A percentile compares a stretch with the other conserved stretches of the same genome.
Evolutionary conservation across 2,329 filamentous ascomycete genomes (phyloP).

Genomic region (Chrysosporium queenslandicum): DNA sequence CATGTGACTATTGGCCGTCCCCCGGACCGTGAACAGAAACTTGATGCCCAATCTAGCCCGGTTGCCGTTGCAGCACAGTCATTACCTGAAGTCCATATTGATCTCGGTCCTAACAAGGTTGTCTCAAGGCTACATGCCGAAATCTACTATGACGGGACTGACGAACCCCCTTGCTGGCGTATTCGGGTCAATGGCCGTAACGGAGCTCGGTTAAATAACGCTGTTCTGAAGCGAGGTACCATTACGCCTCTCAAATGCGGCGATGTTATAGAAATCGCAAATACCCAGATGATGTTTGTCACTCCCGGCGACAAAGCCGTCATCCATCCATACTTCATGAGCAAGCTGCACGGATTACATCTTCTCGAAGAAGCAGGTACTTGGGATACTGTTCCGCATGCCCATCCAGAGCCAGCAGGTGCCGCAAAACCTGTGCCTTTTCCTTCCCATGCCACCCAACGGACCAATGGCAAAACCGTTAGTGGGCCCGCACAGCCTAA

Average conservation of each 20-base stretch:
- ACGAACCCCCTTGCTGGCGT: slow-evolving; percentile 58
- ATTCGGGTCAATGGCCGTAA: slow-evolving; percentile 85
- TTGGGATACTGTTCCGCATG: slow-evolving; percentile 32
- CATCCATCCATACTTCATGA: slow-evolving; percentile 59
- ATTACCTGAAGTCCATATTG: slow-evolving; percentile 60
- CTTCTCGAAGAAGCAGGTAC: slow-evolving; percentile 25
- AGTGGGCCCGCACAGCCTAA: slow-evolving; percentile 1
- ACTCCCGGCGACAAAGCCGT: slow-evolving; percentile 65
- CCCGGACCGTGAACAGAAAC: slow-evolving; percentile 37
- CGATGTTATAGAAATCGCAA: slow-evolving; percentile 81
- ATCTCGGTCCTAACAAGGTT: slow-evolving; percentile 74
- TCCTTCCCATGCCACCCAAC: background rate
- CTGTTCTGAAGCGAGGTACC: slow-evolving; percentile 55
- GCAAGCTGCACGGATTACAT: slow-evolving; percentile 49
- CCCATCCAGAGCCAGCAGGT: slow-evolving; percentile 26
- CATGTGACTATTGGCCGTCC: slow-evolving; percentile 43
- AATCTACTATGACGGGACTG: slow-evolving; percentile 61
- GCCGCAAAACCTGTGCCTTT: slow-evolving; percentile 4
- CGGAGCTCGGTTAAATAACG: slow-evolving; percentile 73
- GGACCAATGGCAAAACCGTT: slow-evolving; percentile 3
- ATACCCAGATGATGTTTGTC: slow-evolving; percentile 97
- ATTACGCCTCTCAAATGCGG: slow-evolving; percentile 66
- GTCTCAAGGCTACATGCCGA: slow-evolving; percentile 67
- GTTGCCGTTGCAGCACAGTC: slow-evolving; percentile 36
- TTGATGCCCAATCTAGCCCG: slow-evolving; percentile 40